Evolutionary conservation across 192 early-diverging fungal species (phyloP), one percentile per base, ranked within the genome.

Genomic region (Phlyctochytrium arcticum): DNA sequence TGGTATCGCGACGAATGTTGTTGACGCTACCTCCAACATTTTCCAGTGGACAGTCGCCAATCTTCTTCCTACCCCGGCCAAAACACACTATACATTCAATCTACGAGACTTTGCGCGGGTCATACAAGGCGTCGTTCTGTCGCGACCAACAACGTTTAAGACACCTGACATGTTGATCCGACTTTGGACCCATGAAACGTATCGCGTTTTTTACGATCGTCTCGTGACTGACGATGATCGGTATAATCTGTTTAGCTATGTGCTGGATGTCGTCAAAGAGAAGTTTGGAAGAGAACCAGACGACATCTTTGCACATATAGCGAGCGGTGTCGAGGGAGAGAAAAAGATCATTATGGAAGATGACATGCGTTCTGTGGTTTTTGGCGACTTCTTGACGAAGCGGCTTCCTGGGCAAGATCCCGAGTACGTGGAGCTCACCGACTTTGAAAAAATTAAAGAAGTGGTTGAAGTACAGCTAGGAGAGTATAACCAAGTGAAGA

Each of bases 11-110:
- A 15, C n/a, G n/a, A 69, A 63, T 9, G 27, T 86, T 5, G 74
- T 81, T 3, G 65, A 73, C 3, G 74, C 72, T 23, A 83, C 83
- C 5, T 69, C 71, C 42, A 69, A 55, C 46, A 66, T 85, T 6
- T 85, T 77, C 69, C 69, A 85, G 54, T 84, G 81, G 74, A 72
- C 71, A 0, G 73, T 80, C 2, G 72, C 64, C 12, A 86, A 83
- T 58, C 69, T 86, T 60, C 68, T 86, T 9, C 85, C 85, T 10
- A 85, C 85, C 5, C 85, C 85, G 3, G 85, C 85, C 15, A 86
- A 86, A 54, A 84, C 80, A 6, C 85, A 86, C 59, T 86, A 86
- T 60, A 85, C 80, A 6, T 86, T 86, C 69, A 86, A 86, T 55
- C 70, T 86, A 17, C 69, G 85, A 31, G 85, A 86, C 69, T 83